These are phyloP conservation scores for Glebionis coronaria DNA, from an alignment of 129 eudicot genomes.

Conservation along the genomic window DNA sequence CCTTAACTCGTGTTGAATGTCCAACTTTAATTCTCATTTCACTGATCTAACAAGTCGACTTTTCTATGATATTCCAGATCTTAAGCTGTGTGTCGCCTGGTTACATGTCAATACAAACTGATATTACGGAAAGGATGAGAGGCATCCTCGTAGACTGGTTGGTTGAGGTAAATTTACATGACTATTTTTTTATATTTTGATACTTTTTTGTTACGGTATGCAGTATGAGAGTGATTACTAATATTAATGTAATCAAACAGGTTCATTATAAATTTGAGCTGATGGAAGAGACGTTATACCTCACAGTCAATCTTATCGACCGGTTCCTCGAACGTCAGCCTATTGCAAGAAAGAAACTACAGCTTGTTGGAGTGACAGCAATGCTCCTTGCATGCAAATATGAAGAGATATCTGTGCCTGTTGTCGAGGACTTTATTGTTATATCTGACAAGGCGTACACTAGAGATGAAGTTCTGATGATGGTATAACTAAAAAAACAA, in stretches of 20 bases:
- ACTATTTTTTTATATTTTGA: background rate
- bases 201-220: background rate
- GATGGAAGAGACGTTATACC: slow-evolving; percentile 90
- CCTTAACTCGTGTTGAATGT: background rate
- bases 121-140: slow-evolving; percentile 85
- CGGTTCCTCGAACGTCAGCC: slow-evolving; percentile 59
- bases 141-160: slow-evolving; percentile 91
- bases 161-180: slow-evolving; percentile 60
- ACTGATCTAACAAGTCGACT: background rate
- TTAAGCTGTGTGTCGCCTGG: slow-evolving; percentile 63
- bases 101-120: slow-evolving; percentile 65
- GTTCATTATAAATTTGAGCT: slow-evolving; percentile 94
- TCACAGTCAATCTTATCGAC: slow-evolving; percentile 86
- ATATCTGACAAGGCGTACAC: slow-evolving; percentile 83
- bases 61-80: slow-evolving; percentile 35
- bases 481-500: slow-evolving; percentile 40
- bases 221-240: background rate
- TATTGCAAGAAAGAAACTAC: slow-evolving; percentile 70
- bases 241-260: slow-evolving; percentile 28
- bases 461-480: slow-evolving; percentile 72
- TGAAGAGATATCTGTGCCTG: slow-evolving; percentile 91
- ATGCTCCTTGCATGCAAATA: slow-evolving; percentile 93
- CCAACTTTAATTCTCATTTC: background rate
- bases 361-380: slow-evolving; percentile 93
- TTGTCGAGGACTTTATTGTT: slow-evolving; percentile 79